phyloP scores from a whole-genome alignment of 202 grass and related monocot genomes.

The Digitaria exilis region DNA sequence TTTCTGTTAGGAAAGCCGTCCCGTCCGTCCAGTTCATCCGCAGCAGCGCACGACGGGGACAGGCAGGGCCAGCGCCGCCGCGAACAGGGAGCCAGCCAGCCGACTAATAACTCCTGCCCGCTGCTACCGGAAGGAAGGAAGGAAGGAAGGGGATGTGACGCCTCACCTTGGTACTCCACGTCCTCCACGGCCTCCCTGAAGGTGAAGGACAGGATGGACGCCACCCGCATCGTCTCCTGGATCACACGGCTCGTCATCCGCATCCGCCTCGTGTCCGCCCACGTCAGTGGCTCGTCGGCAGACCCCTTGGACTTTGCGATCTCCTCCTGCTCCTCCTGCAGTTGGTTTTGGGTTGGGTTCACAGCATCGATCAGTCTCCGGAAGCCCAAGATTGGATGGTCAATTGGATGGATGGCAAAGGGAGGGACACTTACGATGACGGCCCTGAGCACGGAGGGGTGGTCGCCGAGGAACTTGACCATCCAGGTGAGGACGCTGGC shows the following conservation, averaged over 20 bases:
- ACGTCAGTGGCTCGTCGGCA: conserved; percentile 51
- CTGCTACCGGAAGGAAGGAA: too few species aligned
- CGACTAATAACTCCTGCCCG: not conserved
- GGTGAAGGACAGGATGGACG: conserved; percentile 98
- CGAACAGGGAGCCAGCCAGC: not conserved
- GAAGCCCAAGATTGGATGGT: too few species aligned
- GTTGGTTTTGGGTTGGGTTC: too few species aligned
- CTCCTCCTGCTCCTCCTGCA: conserved; percentile 81
- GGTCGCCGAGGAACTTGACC: conserved; percentile 94
- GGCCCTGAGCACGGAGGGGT: conserved; percentile 68
- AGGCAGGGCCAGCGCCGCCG: not conserved
- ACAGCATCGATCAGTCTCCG: not conserved
- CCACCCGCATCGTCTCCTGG: conserved; percentile 98
- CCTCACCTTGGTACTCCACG: conserved; percentile 96
- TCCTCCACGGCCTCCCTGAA: conserved; percentile 97
- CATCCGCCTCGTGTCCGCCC: conserved; percentile 84
- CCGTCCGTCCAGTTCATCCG: conserved; percentile 39
- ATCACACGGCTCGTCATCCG: conserved; percentile 75
- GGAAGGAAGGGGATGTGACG: too few species aligned
- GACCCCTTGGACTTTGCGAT: conserved; percentile 61
- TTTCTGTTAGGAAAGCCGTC: conserved; percentile 34
- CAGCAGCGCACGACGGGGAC: conserved; percentile 28
- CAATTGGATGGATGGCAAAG: not conserved
- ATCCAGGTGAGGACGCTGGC: conserved; percentile 98
- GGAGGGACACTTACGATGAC: conserved; percentile 69